A percentile compares a stretch with the other conserved stretches of the same genome.
These are phyloP conservation scores for Pichia norvegensis DNA, from an alignment of 1,139 yeast genomes.

Conservation along the genomic window DNA sequence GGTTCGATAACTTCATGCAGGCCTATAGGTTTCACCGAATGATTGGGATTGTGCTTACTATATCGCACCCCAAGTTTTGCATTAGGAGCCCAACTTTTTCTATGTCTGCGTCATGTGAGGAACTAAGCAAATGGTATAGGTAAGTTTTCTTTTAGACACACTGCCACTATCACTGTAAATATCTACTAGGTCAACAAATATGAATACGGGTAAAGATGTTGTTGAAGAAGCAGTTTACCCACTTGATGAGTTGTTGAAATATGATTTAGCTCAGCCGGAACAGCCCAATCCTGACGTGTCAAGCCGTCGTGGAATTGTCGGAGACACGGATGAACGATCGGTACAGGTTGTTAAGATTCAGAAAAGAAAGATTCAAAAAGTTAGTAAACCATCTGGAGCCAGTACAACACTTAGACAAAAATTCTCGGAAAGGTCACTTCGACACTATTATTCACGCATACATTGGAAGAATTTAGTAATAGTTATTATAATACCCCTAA, in stretches of 20 bases:
- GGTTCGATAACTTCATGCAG: too few species aligned
- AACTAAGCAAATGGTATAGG: too few species aligned
- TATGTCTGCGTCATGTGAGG: too few species aligned
- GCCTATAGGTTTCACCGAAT: too few species aligned
- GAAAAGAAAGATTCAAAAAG: conserved; percentile 15
- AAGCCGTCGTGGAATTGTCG: neutral
- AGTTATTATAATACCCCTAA: conserved; percentile 26
- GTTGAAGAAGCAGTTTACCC: conserved; percentile 25
- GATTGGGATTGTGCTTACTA: too few species aligned
- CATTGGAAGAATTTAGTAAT: conserved; percentile 29
- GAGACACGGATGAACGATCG: neutral
- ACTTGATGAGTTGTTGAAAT: conserved; percentile 22
- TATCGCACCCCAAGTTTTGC: too few species aligned
- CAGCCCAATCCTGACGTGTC: neutral
- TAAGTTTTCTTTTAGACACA: neutral
- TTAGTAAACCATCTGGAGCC: conserved; percentile 4
- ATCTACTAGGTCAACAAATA: neutral
- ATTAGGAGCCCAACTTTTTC: too few species aligned
- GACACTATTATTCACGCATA: conserved; percentile 32
- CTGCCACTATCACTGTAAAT: neutral
- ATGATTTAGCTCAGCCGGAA: conserved; percentile 11
- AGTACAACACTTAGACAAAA: conserved; percentile 20
- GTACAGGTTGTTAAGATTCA: conserved; percentile 12
- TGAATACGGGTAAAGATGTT: neutral
- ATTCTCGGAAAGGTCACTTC: conserved; percentile 29